These are phyloP conservation scores for Phytomonas sp. DNA, from an alignment of 208 protist species.

Conservation along the genomic window DNA sequence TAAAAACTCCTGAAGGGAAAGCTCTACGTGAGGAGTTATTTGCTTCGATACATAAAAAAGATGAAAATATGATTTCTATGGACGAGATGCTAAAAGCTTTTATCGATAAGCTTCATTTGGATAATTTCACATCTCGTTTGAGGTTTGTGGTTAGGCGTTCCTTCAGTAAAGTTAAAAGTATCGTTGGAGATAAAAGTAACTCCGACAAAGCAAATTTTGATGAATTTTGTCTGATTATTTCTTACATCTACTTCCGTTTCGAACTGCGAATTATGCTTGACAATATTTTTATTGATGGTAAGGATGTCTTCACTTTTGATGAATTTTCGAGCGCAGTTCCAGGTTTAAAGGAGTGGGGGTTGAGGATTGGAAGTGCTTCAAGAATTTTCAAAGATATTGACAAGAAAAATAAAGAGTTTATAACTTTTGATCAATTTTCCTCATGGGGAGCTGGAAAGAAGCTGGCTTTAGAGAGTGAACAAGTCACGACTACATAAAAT, in stretches of 20 bases:
- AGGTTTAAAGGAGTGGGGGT: slow-evolving; percentile 50
- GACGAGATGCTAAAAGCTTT: slow-evolving; percentile 53
- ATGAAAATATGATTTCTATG: slow-evolving; percentile 36
- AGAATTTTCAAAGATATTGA: slow-evolving; percentile 68
- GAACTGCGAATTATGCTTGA: slow-evolving; percentile 79
- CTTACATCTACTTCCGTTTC: slow-evolving; percentile 59
- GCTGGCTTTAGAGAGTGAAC: slow-evolving; percentile 46
- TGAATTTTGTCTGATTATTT: slow-evolving; percentile 78
- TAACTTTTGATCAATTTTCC: slow-evolving; percentile 79
- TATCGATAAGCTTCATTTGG: slow-evolving; percentile 37
- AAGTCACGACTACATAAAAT: slow-evolving; percentile 20
- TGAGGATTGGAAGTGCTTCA: slow-evolving; percentile 41
- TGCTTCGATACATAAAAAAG: slow-evolving; percentile 57
- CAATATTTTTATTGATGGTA: slow-evolving; percentile 67
- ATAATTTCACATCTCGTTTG: slow-evolving; percentile 55
- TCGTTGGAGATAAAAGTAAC: slow-evolving; percentile 20
- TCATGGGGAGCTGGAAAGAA: slow-evolving; percentile 40
- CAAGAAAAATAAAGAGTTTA: slow-evolving; percentile 47
- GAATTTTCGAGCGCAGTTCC: slow-evolving; percentile 61
- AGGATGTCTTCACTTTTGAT: slow-evolving; percentile 47
- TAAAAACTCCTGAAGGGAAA: slow-evolving; percentile 31
- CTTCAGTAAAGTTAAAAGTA: slow-evolving; percentile 66
- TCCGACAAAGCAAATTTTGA: slow-evolving; percentile 50
- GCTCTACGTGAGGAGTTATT: slow-evolving; percentile 55
- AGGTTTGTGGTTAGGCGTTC: slow-evolving; percentile 69